phyloP scores from a whole-genome alignment of 2,329 filamentous ascomycete species.

The Stachybotrys chartarum region DNA sequence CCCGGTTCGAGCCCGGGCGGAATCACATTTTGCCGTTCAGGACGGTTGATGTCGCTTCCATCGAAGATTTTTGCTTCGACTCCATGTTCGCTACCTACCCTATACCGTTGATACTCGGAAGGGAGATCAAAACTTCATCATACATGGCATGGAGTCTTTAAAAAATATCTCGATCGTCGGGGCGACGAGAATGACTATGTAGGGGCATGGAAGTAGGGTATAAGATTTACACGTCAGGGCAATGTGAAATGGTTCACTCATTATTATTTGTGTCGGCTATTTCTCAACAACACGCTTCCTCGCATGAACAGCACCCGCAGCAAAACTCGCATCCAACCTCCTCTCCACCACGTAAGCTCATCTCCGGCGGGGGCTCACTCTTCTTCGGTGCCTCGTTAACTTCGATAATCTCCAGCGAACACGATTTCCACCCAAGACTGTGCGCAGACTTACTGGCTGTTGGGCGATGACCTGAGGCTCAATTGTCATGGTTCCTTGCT shows the following conservation, averaged over 20 bases:
- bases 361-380: slow-evolving; percentile 33
- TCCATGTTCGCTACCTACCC: neutral
- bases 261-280: neutral
- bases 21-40: slow-evolving; percentile 13
- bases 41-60: neutral
- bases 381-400: slow-evolving; percentile 12
- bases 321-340: slow-evolving; percentile 38
- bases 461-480: slow-evolving; percentile 29
- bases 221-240: too few species aligned
- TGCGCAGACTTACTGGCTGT: slow-evolving; percentile 29
- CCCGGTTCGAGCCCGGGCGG: slow-evolving; percentile 24
- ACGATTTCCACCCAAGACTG: too few species aligned
- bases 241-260: too few species aligned
- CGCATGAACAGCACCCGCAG: slow-evolving; percentile 37
- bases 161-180: too few species aligned
- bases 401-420: too few species aligned
- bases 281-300: slow-evolving; percentile 34
- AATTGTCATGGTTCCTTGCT: slow-evolving; percentile 36
- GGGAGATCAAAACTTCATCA: too few species aligned
- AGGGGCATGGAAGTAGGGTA: too few species aligned
- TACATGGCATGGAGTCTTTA: neutral
- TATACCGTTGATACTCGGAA: neutral
- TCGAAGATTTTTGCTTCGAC: too few species aligned
- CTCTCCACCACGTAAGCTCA: slow-evolving; percentile 36
- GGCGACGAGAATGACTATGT: too few species aligned